phyloP scores from a whole-genome alignment of 345 rosid species.

The Boechera stricta region DNA sequence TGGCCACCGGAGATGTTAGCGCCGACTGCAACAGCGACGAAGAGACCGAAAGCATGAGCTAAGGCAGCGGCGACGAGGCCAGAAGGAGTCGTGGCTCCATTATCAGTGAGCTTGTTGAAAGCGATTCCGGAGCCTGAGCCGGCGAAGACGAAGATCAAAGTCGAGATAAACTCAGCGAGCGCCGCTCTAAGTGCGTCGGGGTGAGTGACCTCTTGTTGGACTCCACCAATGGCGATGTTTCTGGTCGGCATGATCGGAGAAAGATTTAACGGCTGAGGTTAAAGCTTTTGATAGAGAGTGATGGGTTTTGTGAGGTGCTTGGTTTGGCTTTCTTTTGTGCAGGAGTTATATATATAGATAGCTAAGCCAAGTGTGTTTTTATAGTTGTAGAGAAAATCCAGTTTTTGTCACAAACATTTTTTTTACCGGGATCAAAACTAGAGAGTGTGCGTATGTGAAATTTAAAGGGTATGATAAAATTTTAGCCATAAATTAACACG shows the following conservation, averaged over 20 bases:
- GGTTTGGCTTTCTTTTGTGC: slow-evolving; percentile 33
- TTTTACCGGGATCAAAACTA: no score
- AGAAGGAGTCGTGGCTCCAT: slow-evolving; percentile 71
- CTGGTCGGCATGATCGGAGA: slow-evolving; percentile 72
- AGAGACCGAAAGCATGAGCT: slow-evolving; percentile 84
- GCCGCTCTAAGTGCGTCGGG: slow-evolving; percentile 80
- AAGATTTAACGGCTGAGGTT: slow-evolving; percentile 15
- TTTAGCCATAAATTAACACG: no score
- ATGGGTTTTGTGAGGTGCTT: slow-evolving; percentile 16
- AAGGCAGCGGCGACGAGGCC: slow-evolving; percentile 81
- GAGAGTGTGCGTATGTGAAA: no score
- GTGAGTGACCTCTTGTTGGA: slow-evolving; percentile 62
- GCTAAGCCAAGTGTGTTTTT: slow-evolving; percentile 14
- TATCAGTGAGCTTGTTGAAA: slow-evolving; percentile 72
- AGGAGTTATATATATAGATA: slow-evolving; percentile 28
- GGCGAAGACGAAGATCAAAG: slow-evolving; percentile 85
- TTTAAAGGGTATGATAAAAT: no score
- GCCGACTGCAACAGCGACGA: slow-evolving; percentile 76
- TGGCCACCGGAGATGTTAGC: slow-evolving; percentile 96
- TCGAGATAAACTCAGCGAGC: slow-evolving; percentile 87
- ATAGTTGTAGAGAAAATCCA: not conserved
- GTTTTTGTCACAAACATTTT: not conserved
- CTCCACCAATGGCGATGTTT: slow-evolving; percentile 81
- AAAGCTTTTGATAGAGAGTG: slow-evolving; percentile 17
- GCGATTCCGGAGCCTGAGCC: slow-evolving; percentile 96